Evolutionary conservation across 176 grass and related monocot species (phyloP).

Genomic region (Cenchrus fungigraminus): DNA sequence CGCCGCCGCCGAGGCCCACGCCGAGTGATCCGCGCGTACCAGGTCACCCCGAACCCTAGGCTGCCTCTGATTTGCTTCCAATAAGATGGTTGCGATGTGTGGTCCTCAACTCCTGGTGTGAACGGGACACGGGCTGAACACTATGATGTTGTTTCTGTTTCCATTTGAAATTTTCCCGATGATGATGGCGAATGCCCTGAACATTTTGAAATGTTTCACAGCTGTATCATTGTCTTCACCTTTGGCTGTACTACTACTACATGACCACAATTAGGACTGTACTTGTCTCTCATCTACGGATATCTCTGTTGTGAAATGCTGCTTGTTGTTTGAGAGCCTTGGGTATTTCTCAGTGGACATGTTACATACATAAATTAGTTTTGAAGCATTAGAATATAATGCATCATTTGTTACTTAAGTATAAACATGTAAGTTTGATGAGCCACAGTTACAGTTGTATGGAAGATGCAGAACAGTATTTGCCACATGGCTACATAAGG

Average conservation of each 20-base stretch:
- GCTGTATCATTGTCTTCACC: constrained; percentile 20
- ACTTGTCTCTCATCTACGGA: neutral
- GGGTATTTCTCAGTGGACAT: neutral
- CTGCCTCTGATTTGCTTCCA: constrained; percentile 44
- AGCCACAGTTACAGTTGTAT: neutral
- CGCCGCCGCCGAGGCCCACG: constrained; percentile 37
- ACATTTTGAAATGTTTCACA: constrained; percentile 33
- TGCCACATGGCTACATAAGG: neutral
- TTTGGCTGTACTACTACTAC: neutral
- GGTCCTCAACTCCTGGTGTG: constrained; percentile 12
- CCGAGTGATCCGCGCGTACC: constrained; percentile 57
- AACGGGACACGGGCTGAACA: constrained; percentile 28
- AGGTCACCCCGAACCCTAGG: constrained; percentile 45
- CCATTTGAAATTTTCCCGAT: constrained; percentile 25
- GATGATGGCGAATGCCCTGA: constrained; percentile 34
- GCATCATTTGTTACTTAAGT: too few species aligned
- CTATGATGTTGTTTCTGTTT: constrained; percentile 42
- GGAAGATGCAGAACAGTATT: neutral
- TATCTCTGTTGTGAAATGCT: constrained; percentile 13
- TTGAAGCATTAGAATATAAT: neutral
- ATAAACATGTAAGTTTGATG: neutral
- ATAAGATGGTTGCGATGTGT: constrained; percentile 47
- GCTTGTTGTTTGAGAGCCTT: neutral
- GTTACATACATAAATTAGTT: neutral
- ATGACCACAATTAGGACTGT: constrained; percentile 14